Evolutionary conservation across 306 rosid genomes (phyloP).

Genomic region (Cicer yamashitae): DNA sequence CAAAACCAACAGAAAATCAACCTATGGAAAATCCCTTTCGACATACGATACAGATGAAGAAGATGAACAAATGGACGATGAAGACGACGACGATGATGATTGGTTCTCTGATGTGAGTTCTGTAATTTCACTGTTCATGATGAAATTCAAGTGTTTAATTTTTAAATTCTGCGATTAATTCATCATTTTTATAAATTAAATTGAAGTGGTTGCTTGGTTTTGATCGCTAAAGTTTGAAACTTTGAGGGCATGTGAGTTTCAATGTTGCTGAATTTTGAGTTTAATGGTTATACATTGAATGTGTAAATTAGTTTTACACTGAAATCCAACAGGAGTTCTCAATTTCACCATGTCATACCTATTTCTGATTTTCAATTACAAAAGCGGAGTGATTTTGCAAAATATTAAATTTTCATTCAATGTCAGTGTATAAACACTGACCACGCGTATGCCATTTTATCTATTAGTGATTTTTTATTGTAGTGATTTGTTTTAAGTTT

Average conservation of each 20-base stretch:
- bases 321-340: no score
- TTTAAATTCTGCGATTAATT: not conserved
- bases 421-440: no score
- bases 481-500: not conserved
- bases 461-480: no score
- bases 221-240: not conserved
- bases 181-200: not conserved
- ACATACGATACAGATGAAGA: conserved; percentile 65
- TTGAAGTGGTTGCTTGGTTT: conserved; percentile 5
- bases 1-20: conserved; percentile 72
- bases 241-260: not conserved
- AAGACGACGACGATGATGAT: conserved; percentile 48
- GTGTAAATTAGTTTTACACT: no score
- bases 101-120: conserved; percentile 68
- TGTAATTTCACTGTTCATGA: not conserved
- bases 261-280: conserved; percentile 1
- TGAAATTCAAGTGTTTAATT: not conserved
- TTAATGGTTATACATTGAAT: no score
- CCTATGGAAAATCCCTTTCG: conserved; percentile 57
- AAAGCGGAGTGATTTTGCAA: no score
- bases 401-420: no score
- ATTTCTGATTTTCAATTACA: no score
- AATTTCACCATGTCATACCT: no score
- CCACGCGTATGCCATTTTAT: no score
- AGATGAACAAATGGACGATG: conserved; percentile 37